Evolutionary conservation across 164 flowering plant species (phyloP), one percentile per base, ranked within the genome.

Genomic region (Aristolochia contorta): DNA sequence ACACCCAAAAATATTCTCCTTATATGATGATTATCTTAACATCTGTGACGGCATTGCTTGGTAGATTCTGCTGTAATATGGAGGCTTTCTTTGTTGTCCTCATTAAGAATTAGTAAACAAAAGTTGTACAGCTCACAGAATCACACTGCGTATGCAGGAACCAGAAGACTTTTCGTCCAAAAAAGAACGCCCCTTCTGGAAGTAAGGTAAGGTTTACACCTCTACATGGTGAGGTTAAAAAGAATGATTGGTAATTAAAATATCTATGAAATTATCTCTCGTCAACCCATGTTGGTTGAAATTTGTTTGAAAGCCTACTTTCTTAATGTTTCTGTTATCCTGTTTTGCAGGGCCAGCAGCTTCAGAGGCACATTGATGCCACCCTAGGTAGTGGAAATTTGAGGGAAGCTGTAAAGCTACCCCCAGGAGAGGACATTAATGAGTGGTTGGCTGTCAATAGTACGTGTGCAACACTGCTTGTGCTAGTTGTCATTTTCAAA

Each of bases 361-460:
- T 85, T 61, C 79, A 79, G 64, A 77, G 62, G 63, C 87, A 83
- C 54, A 84, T 85, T 46, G 85, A 77, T 80, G 85, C 89, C 12
- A 85, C 92, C 56, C 71, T 85, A 69, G 89, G 89, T 52, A 82
- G 85, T 72, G 92, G 92, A 6, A 85, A 85, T 66, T 70, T 85
- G 72, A 84, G 84, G 69, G 92, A 85, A 70, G 89, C 89, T 3
- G 92, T 85, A 15, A 48, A 69, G 30, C 71, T 85, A 30, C 92
- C 92, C 16, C 86, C 85, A 23, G 92, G 92, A 48, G 92, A 85
- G 69, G 92, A 85, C 64, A 69, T 64, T 16, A 73, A 84, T 57
- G 92, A 85, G 57, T 85, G 92, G 92, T 74, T 85, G 63, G 92
- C 92, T 13, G 85, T 85, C 16, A 85, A 84, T 67, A 79, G 92